Evolutionary conservation across 1,284 basidiomycete species (phyloP).

Genomic region (Sporisorium iseilematis-ciliati): DNA sequence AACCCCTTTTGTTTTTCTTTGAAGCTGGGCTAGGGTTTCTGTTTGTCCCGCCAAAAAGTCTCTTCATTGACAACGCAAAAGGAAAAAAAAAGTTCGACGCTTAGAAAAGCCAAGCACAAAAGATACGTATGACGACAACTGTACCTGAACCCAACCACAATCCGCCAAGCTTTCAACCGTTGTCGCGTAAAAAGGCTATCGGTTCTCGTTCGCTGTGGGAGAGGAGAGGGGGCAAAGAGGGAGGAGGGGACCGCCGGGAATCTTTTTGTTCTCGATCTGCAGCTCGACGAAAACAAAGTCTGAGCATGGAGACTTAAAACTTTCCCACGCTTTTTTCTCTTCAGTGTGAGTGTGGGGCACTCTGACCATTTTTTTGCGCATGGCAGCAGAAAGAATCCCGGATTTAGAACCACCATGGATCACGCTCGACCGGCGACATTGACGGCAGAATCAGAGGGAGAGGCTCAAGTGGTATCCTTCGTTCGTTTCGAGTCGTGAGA

Average conservation of each 20-base stretch:
- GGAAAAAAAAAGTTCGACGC: neutral
- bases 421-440: too few relatives aligned
- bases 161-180: neutral
- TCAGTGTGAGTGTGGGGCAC: neutral
- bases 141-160: conserved; percentile 4
- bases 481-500: too few relatives aligned
- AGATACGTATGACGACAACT: conserved; percentile 30
- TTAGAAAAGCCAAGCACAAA: too few relatives aligned
- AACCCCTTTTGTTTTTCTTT: neutral
- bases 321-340: conserved; percentile 2
- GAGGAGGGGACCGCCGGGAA: neutral
- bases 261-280: neutral
- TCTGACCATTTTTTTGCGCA: neutral
- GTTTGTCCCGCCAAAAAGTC: conserved; percentile 30
- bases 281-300: neutral
- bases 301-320: neutral
- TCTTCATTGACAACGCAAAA: neutral
- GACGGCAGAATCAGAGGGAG: too few relatives aligned
- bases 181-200: too few relatives aligned
- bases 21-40: neutral
- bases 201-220: too few relatives aligned
- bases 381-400: neutral
- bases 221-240: too few relatives aligned
- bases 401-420: too few relatives aligned
- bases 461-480: too few relatives aligned